Conservation (phyloP, 2,329 filamentous ascomycete genomes). For the Thyridium curvatum region DNA sequence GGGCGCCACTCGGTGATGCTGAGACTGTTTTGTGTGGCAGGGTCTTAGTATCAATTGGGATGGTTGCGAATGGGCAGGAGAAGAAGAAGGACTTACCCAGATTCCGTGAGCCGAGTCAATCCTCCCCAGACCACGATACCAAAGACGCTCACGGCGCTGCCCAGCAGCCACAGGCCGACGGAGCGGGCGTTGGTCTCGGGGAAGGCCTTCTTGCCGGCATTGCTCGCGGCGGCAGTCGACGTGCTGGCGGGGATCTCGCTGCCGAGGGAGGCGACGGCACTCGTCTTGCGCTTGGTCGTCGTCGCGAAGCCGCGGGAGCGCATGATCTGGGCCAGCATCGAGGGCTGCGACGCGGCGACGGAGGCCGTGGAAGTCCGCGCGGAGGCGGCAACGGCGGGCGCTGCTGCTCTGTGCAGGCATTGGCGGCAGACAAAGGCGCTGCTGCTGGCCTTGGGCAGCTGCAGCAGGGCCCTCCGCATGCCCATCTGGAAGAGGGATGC, state of each 20-base stretch:
- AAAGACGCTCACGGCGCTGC: conserved; percentile 87
- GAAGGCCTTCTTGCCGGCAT: conserved; percentile 31
- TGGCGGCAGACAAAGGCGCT: conserved; percentile 40
- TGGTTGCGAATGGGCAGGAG: background rate
- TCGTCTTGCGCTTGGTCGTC: conserved; percentile 7
- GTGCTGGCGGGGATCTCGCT: conserved; percentile 2
- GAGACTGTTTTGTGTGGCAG: conserved; percentile 49
- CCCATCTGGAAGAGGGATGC: conserved; percentile 22
- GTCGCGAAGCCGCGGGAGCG: conserved; percentile 3
- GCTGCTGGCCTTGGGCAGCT: conserved; percentile 14
- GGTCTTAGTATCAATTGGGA: background rate
- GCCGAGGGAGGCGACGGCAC: conserved; percentile 1
- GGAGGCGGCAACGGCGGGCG: background rate
- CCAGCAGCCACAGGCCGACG: conserved; percentile 89
- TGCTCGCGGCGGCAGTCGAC: conserved; percentile 9
- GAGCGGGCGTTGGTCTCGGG: conserved; percentile 63
- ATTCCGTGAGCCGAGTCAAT: conserved; percentile 89
- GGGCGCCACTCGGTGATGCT: conserved; percentile 99
- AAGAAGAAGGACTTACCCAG: conserved; percentile 56
- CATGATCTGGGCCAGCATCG: too few species aligned
- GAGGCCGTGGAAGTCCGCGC: background rate
- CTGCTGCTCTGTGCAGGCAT: conserved; percentile 24
- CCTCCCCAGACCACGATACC: conserved; percentile 95
- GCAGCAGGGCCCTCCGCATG: conserved; percentile 16
- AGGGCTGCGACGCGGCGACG: conserved; percentile 18